Conservation (phyloP, 768 basidiomycete genomes). For the Cystobasidium onofrii region DNA sequence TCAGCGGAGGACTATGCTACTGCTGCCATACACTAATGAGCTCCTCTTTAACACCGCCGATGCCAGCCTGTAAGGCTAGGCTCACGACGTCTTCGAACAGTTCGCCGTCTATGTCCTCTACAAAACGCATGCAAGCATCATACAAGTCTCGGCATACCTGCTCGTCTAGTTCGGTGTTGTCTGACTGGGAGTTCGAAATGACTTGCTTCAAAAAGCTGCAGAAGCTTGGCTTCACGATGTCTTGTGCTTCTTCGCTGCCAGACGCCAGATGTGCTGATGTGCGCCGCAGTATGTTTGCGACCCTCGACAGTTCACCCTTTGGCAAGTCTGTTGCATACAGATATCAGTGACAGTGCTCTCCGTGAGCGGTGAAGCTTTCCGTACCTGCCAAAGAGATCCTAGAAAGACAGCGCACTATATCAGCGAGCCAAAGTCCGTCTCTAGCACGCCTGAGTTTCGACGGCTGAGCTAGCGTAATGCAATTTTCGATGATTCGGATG, state of each 20-base stretch:
- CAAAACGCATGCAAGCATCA: slow-evolving; percentile 9
- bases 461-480: slow-evolving; percentile 8
- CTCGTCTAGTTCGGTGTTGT: background rate
- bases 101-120: background rate
- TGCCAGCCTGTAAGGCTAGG: background rate
- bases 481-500: slow-evolving; percentile 13
- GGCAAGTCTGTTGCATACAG: background rate
- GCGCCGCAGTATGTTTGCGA: background rate
- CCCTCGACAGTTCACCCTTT: background rate
- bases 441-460: slow-evolving; percentile 15
- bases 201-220: background rate
- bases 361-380: background rate
- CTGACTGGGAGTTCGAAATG: background rate
- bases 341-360: background rate
- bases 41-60: slow-evolving; percentile 7
- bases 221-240: background rate
- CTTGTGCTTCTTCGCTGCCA: background rate
- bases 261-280: background rate
- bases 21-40: slow-evolving; percentile 15
- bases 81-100: background rate
- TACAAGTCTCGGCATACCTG: background rate
- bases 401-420: background rate
- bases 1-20: background rate
- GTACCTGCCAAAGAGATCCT: background rate
- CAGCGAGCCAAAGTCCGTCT: slow-evolving; percentile 28